Evolutionary conservation across 2,329 filamentous ascomycete species (phyloP), one percentile per base, ranked within the genome.

Genomic region (Septoria petroselini): DNA sequence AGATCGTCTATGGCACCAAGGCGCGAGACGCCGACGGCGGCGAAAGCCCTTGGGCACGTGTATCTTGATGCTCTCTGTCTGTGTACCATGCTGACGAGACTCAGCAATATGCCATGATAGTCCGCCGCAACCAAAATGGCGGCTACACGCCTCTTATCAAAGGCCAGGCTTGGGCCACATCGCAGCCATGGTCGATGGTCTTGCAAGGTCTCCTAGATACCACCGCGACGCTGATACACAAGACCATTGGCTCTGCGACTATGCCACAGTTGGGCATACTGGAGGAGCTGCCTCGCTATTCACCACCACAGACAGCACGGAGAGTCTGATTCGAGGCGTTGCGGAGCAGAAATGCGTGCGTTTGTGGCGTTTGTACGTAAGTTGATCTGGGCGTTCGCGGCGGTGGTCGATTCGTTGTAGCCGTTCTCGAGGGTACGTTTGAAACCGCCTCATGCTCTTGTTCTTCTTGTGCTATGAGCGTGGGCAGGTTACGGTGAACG

Each of bases 81-180:
- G 3, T 4, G 3, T 19, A 6, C 5, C 7, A 34, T 18, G 23
- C 40, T 50, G 41, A 50, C 40, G 5, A 15, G 18, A 11, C 11
- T 17, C 27, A 52, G 50, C 50, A 56, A 51, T 56, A 54, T 29
- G 54, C 54, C 23, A 49, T 57, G 51, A 27, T 57, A 34, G 48
- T 57, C 9, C 54, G 54, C 18, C 34, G 41, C 3, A 41, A 48
- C 15, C 48, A 40, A 1, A 39, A 19, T 9, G 51, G 52, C 12
- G 45, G 39, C 21, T 54, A 50, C 17, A 50, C 41, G 31, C 44
- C 52, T 14, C 29, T 52, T n/a, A 41, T 52, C 23, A 53, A 44
- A 39, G 54, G 54, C 14, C 40, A 47, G 17, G 41, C 52, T n/a
- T 52, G 49, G 48, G 43, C 48, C 29, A 48, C 54, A 6, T 27